phyloP scores from a whole-genome alignment of 2,329 filamentous ascomycete genomes.

The Lecanicillium sp. region DNA sequence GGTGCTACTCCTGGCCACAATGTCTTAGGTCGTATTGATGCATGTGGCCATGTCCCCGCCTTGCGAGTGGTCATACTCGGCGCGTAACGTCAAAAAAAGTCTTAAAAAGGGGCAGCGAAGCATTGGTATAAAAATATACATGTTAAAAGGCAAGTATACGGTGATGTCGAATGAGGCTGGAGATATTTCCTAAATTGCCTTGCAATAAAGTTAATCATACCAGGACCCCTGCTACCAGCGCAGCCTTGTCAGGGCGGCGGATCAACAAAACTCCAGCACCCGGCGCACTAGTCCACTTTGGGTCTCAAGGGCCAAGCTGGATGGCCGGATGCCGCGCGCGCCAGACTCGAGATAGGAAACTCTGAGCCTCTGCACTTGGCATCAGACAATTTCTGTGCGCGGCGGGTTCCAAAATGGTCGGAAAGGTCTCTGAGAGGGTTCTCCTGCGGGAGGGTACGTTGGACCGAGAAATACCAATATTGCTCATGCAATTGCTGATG shows the following conservation, averaged over 20 bases:
- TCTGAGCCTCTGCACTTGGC: not conserved
- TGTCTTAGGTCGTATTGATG: not conserved
- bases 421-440: constrained; percentile 60
- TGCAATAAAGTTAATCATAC: not conserved
- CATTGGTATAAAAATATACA: not conserved
- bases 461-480: too few relatives aligned
- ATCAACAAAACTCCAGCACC: constrained; percentile 5
- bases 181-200: not conserved
- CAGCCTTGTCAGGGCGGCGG: too few relatives aligned
- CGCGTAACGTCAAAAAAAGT: too few relatives aligned
- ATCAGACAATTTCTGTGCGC: not conserved
- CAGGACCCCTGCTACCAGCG: not conserved
- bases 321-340: not conserved
- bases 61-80: not conserved
- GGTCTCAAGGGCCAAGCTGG: not conserved
- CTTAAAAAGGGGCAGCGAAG: too few relatives aligned
- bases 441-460: constrained; percentile 55
- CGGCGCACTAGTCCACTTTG: not conserved
- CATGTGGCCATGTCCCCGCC: not conserved
- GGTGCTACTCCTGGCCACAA: not conserved
- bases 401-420: constrained; percentile 43
- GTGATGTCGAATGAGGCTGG: not conserved
- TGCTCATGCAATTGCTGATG: constrained; percentile 3
- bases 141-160: too few relatives aligned
- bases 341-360: not conserved